Conservation (phyloP, 1,284 basidiomycete genomes). For the Leccinum huronense region DNA sequence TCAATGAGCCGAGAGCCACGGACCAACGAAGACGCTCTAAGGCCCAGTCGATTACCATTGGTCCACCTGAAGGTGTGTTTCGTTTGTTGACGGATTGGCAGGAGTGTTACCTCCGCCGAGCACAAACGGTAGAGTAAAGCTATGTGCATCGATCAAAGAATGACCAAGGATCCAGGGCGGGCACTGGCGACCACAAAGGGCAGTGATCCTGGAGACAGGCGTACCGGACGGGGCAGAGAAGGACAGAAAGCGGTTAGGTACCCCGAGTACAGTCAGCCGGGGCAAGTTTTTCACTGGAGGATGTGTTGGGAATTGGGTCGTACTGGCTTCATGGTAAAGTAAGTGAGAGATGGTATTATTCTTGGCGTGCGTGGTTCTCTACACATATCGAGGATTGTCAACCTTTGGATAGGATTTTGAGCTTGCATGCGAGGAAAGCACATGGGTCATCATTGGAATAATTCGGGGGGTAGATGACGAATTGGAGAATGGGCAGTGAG, state of each 20-base stretch:
- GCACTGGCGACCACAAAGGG: constrained; percentile 5
- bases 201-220: constrained; percentile 13
- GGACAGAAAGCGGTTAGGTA: constrained; percentile 1
- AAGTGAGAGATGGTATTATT: constrained; percentile 3
- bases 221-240: background rate
- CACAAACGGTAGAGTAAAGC: background rate
- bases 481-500: constrained; percentile 9
- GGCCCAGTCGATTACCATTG: background rate
- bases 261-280: background rate
- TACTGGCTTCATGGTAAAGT: background rate
- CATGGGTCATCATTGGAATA: background rate
- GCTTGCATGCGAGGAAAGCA: constrained; percentile 13
- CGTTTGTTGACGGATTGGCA: constrained; percentile 1
- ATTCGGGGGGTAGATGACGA: constrained; percentile 6
- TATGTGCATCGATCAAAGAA: background rate
- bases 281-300: background rate
- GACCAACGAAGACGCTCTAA: constrained; percentile 1
- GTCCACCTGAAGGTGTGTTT: constrained; percentile 1
- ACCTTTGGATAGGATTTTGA: constrained; percentile 20
- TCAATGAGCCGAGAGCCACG: constrained; percentile 2
- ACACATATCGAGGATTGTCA: constrained; percentile 2
- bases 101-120: constrained; percentile 6
- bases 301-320: constrained; percentile 2
- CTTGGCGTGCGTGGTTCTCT: constrained; percentile 6
- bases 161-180: background rate